These are phyloP conservation scores for Tribonema minus DNA, from an alignment of 108 stramenopile genomes.

Conservation along the genomic window DNA sequence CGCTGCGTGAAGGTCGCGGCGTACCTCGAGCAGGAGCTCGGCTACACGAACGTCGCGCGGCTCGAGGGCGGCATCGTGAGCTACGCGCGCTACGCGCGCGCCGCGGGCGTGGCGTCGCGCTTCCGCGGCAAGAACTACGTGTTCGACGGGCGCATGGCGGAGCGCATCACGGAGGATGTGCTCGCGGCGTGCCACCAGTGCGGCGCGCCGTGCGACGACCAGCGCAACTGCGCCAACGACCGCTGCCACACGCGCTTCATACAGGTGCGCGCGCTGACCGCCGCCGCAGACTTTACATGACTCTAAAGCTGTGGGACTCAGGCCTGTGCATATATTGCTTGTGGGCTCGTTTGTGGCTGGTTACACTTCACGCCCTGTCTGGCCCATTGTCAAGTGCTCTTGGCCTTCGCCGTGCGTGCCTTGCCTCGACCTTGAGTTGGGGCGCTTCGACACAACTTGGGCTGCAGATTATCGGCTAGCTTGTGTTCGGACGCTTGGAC, in stretches of 20 bases:
- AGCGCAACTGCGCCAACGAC: slow-evolving; percentile 79
- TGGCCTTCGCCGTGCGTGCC: too few species aligned
- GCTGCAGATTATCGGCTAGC: too few species aligned
- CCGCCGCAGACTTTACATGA: slow-evolving; percentile 46
- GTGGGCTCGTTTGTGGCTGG: too few species aligned
- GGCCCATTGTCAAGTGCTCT: too few species aligned
- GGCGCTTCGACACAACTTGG: too few species aligned
- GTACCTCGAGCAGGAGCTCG: slow-evolving; percentile 84
- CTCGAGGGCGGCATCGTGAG: slow-evolving; percentile 88
- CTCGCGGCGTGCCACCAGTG: slow-evolving; percentile 78
- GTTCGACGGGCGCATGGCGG: slow-evolving; percentile 90
- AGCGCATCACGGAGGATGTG: slow-evolving; percentile 80
- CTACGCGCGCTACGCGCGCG: slow-evolving; percentile 70
- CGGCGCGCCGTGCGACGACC: slow-evolving; percentile 72
- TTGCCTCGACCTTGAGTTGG: too few species aligned
- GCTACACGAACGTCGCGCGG: slow-evolving; percentile 83
- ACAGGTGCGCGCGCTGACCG: too few species aligned
- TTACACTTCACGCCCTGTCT: too few species aligned
- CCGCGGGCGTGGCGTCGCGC: slow-evolving; percentile 41
- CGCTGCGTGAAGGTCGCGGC: slow-evolving; percentile 89
- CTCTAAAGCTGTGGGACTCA: neutral
- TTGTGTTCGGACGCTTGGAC: too few species aligned
- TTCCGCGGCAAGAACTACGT: slow-evolving; percentile 93
- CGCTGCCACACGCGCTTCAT: slow-evolving; percentile 83
- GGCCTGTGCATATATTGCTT: too few species aligned